phyloP scores from a whole-genome alignment of 2,329 filamentous ascomycete species.

The Aspergillus floridensis region DNA sequence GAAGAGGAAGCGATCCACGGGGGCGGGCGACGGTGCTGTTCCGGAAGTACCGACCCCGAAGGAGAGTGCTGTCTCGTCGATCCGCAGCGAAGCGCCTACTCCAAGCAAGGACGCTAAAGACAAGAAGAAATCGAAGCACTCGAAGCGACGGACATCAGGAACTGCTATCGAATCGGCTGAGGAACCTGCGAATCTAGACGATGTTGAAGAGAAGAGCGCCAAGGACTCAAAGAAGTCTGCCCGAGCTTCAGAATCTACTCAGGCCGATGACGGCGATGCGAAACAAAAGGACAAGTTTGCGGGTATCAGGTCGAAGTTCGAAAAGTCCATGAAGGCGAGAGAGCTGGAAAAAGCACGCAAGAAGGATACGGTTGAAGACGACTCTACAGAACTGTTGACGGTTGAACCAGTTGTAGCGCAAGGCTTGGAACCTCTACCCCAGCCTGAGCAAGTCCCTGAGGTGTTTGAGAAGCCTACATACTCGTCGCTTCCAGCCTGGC shows the following conservation, averaged over 20 bases:
- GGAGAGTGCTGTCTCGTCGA: slow-evolving; percentile 29
- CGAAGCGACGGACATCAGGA: slow-evolving; percentile 34
- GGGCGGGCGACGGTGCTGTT: slow-evolving; percentile 27
- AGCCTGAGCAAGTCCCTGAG: slow-evolving; percentile 60
- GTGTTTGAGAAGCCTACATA: slow-evolving; percentile 63
- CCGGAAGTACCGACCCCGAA: slow-evolving; percentile 31
- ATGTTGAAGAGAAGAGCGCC: slow-evolving; percentile 2
- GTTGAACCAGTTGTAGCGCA: slow-evolving; percentile 35
- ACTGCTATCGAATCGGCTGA: slow-evolving; percentile 14
- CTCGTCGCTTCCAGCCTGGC: slow-evolving; percentile 76
- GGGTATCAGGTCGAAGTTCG: slow-evolving; percentile 40
- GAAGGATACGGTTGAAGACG: slow-evolving; percentile 14
- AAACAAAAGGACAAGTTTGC: slow-evolving; percentile 34
- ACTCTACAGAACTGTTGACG: slow-evolving; percentile 8
- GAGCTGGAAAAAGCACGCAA: slow-evolving; percentile 13
- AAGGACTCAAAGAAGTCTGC: neutral
- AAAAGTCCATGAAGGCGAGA: slow-evolving; percentile 32
- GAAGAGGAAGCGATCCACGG: slow-evolving; percentile 24
- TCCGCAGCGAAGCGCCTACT: slow-evolving; percentile 26
- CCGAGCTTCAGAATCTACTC: slow-evolving; percentile 2
- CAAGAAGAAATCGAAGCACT: slow-evolving; percentile 37
- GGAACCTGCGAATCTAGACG: slow-evolving; percentile 28
- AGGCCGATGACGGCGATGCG: slow-evolving; percentile 23
- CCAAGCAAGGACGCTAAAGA: slow-evolving; percentile 21
- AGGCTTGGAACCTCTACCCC: slow-evolving; percentile 77